Evolutionary conservation across 2,329 filamentous ascomycete genomes (phyloP), one percentile per base, ranked within the genome.

Genomic region (Pseudogymnoascus sp.): DNA sequence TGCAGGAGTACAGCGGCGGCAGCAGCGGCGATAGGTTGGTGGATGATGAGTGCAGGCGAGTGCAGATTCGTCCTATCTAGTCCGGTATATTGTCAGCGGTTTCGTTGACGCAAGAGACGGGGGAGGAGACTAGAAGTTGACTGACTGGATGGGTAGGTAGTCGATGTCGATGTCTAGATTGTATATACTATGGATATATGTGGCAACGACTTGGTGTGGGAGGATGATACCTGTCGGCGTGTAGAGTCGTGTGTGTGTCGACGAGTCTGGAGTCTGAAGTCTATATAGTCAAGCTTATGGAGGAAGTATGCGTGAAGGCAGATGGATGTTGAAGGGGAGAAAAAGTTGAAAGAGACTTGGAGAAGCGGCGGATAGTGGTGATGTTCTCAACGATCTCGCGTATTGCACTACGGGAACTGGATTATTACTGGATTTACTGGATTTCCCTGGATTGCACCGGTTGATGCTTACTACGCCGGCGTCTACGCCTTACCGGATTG

Each of bases 401-500:
- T 52, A 52, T 52, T 52, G 23, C 23, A 31, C 43, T 52, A 52
- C n/a, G 10, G 4, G 43, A 7, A 29, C 23, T 31, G 43, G 41
- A 43, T 41, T 41, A 7, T 12, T 26, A n/a, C 43, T 52, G 45
- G 45, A 55, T 43, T 39, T 23, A 43, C 19, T 43, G 11, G 39
- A 43, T 29, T 49, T 49, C 8, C 29, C 23, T 52, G 23, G 14
- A 52, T 52, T 52, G 26, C 45, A 31, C 45, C 45, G 26, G n/a
- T 16, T 52, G 26, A 52, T 52, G 45, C 45, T 33, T 55, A 55
- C 45, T 55, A 55, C 45, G 45, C 45, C 45, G 45, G 45, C n/a
- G 45, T 19, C 45, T 55, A 55, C 45, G 26, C 26, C 45, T 31
- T 55, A 19, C 45, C n/a, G 45, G 45, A 55, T 55, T 55, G 45